A percentile compares a stretch with the other conserved stretches of the same genome.
These are phyloP conservation scores for Claviceps digitariae DNA, from an alignment of 2,329 filamentous ascomycete species.

Conservation along the genomic window DNA sequence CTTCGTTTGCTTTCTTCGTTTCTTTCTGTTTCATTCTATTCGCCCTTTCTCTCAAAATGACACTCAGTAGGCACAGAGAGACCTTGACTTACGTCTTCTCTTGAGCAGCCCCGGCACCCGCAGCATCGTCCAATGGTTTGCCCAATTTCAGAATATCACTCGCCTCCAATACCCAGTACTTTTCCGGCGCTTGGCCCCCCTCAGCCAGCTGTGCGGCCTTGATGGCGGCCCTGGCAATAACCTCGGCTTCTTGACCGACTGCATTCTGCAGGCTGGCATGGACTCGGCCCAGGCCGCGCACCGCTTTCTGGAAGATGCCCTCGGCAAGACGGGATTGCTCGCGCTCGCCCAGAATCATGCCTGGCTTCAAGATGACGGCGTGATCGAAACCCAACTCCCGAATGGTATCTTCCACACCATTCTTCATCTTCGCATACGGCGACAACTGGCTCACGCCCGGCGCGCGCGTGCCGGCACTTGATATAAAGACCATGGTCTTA, in stretches of 20 bases:
- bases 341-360: conserved; percentile 59
- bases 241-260: conserved; percentile 59
- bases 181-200: conserved; percentile 44
- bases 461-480: conserved; percentile 35
- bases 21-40: too few species aligned
- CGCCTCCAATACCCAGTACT: conserved; percentile 46
- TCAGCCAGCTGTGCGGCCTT: conserved; percentile 43
- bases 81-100: background rate
- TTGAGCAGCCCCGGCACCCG: background rate
- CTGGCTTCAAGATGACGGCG: conserved; percentile 61
- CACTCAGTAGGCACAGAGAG: too few species aligned
- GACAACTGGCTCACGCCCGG: conserved; percentile 25
- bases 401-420: conserved; percentile 69
- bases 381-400: conserved; percentile 61
- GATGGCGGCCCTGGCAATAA: conserved; percentile 57
- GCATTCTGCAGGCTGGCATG: conserved; percentile 44
- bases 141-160: conserved; percentile 54
- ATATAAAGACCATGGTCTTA: conserved; percentile 66
- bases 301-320: conserved; percentile 38
- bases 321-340: conserved; percentile 48
- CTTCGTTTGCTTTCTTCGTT: too few species aligned
- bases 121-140: conserved; percentile 31
- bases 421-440: conserved; percentile 60
- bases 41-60: too few species aligned
- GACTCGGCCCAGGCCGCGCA: conserved; percentile 41